Evolutionary conservation across 345 rosid genomes (phyloP).

Genomic region (Corymbia maculata): DNA sequence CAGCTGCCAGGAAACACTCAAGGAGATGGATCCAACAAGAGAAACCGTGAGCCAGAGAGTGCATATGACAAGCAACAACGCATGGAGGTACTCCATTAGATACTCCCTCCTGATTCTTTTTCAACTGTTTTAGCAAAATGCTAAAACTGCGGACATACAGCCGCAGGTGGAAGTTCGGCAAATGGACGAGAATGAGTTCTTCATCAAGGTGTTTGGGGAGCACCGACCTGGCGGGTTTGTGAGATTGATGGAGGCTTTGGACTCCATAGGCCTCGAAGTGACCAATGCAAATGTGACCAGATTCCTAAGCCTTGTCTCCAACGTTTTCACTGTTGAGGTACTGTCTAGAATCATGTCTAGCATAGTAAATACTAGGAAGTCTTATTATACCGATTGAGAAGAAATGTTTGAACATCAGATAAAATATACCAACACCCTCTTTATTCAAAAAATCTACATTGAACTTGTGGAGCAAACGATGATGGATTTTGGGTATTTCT

Average conservation of each 20-base stretch:
- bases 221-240: conserved; percentile 78
- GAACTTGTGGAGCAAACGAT: background rate
- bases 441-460: background rate
- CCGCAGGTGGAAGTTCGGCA: conserved; percentile 88
- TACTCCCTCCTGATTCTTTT: background rate
- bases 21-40: conserved; percentile 28
- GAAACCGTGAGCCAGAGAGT: conserved; percentile 32
- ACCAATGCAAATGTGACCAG: conserved; percentile 79
- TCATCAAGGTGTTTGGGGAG: conserved; percentile 85
- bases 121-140: background rate
- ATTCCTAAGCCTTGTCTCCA: conserved; percentile 67
- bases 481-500: background rate
- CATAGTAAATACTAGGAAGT: background rate
- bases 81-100: conserved; percentile 57
- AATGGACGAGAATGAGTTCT: conserved; percentile 75
- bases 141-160: conserved; percentile 17
- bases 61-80: conserved; percentile 65
- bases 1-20: background rate
- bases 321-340: conserved; percentile 89
- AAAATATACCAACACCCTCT: background rate
- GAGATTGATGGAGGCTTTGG: conserved; percentile 76
- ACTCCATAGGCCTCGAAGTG: conserved; percentile 79
- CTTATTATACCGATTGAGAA: background rate
- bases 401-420: background rate
- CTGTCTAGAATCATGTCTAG: background rate